Base-by-base conservation (phyloP, 768 basidiomycete species). In the Mrakia hoshinonis region DNA sequence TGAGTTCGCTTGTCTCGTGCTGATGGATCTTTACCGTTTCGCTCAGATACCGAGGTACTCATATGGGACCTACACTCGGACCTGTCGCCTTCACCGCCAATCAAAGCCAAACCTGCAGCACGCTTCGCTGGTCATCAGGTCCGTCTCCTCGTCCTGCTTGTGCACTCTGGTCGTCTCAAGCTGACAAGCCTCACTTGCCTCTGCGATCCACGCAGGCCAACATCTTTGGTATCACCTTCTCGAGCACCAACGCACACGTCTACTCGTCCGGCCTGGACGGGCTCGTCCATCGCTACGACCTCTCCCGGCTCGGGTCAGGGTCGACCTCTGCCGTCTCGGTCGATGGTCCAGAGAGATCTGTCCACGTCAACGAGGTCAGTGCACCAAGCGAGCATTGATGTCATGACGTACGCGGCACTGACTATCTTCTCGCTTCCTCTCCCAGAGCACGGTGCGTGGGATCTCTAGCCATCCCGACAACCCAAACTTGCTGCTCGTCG, bases 31-130 rank as follows among this genome's bases (percentile, higher is more conserved):
- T 34, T 5, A 13, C 18, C 1, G 6, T 22, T 20, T 5, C 18
- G 3, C 15, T 22, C 20, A 61, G 58, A 61, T 15, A 31, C 36
- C 20, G 36, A 61, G 7, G 58, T 61, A 1, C 58, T 61, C 22
- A 31, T 61, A 15, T 61, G 58, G 58, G 58, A 61, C 22, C 58
- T 61, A 1, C 58, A 61, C 22, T 61, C 58, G 18, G 58, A 61
- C n/a, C 58, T 61, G 31, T 61, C 58, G 7, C 58, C 58, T 61
- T 22, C 58, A 10, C 4, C 58, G 18, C 58, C 58, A n/a, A 36
- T 31, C 1, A 1, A 38, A 38, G 58, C 34, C n/a, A 22, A 11
- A 20, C 58, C 58, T 18, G 34, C 58, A n/a, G 36, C 0, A 36
- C 31, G 58, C 1, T 61, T 20, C 22, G 34, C 22, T 15, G 58